phyloP scores from a whole-genome alignment of 192 early-diverging fungal genomes.

The Gorgonomyces haynaldii region DNA sequence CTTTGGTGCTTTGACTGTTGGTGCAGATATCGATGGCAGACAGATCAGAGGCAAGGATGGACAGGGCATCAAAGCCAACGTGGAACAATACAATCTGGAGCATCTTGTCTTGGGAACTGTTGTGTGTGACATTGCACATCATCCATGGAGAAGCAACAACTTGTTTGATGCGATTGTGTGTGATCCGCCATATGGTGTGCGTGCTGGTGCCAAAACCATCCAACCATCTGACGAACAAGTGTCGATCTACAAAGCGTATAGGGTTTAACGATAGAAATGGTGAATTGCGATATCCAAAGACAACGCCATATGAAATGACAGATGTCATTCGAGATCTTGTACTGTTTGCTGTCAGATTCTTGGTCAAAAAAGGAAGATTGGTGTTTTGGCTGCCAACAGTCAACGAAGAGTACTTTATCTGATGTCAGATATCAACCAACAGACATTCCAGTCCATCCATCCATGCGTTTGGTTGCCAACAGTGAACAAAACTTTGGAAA shows the following conservation, averaged over 20 bases:
- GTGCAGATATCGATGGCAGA: slow-evolving; percentile 94
- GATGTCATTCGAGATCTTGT: slow-evolving; percentile 76
- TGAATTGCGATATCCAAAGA: slow-evolving; percentile 67
- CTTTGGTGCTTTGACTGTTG: slow-evolving; percentile 83
- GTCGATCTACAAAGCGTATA: not conserved
- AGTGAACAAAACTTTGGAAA: slow-evolving; percentile 90
- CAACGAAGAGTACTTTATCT: slow-evolving; percentile 53
- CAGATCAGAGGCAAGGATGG: slow-evolving; percentile 76
- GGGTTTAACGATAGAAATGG: slow-evolving; percentile 24
- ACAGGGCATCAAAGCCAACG: slow-evolving; percentile 47
- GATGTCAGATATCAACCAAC: slow-evolving; percentile 39
- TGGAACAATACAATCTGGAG: slow-evolving; percentile 68
- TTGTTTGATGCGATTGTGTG: slow-evolving; percentile 5
- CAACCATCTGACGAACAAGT: slow-evolving; percentile 18
- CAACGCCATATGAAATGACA: slow-evolving; percentile 88
- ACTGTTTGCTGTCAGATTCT: slow-evolving; percentile 64
- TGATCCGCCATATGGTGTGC: slow-evolving; percentile 87
- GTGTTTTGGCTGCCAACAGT: slow-evolving; percentile 96
- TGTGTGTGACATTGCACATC: slow-evolving; percentile 57
- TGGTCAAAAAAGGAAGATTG: slow-evolving; percentile 68
- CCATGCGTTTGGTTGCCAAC: slow-evolving; percentile 71
- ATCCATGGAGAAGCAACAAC: slow-evolving; percentile 6
- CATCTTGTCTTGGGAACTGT: slow-evolving; percentile 66
- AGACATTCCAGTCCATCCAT: slow-evolving; percentile 77
- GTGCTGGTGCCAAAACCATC: slow-evolving; percentile 89